Base-by-base conservation (phyloP, 768 basidiomycete species). In the Xanthoconium purpureum region DNA sequence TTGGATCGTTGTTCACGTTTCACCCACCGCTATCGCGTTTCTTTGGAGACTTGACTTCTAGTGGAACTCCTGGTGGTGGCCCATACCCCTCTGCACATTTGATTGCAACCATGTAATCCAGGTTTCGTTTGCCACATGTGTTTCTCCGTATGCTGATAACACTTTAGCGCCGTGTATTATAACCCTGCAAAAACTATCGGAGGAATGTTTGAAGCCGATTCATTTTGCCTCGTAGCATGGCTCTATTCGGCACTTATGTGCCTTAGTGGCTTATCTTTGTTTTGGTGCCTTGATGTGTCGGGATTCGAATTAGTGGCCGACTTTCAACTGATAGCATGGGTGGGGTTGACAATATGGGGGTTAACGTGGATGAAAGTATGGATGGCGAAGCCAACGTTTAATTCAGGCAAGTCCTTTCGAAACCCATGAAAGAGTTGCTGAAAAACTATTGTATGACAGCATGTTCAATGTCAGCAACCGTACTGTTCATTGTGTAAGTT, bases 151-250 rank as follows among this genome's bases (percentile, higher is more conserved):
- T 43, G 15, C 56, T 67, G 43, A 67, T 15, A n/a, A 40, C 9
- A 5, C 50, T 32, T 54, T 46, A 87, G 90, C 56, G 84, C 84
- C 6, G 89, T 91, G 0, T 94, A 98, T 71, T 98, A 85, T 71
- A 93, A 95, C 63, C 96, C 96, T 5, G 94, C 94, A 29, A 94
- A 96, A 66, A 94, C 93, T 0, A 75, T 89, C 6, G 97, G 96
- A 6, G 89, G 81, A 0, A 98, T 98, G 94, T 71, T 96, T 40
- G 92, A 98, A 67, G 92, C 95, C 11, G 86, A 93, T 63, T 74
- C 89, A 7, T 94, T 82, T 70, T 97, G 91, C 66, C 62, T 89
- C 35, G 73, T 84, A 63, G 85, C 87, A 1, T 75, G 91, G 42
- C 47, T 87, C 0, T 89, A 89, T 60, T 81, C 94, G 5, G 79